Base-by-base conservation (phyloP, 2,329 filamentous ascomycete species). In the Cephalotrichum gorgonifer region DNA sequence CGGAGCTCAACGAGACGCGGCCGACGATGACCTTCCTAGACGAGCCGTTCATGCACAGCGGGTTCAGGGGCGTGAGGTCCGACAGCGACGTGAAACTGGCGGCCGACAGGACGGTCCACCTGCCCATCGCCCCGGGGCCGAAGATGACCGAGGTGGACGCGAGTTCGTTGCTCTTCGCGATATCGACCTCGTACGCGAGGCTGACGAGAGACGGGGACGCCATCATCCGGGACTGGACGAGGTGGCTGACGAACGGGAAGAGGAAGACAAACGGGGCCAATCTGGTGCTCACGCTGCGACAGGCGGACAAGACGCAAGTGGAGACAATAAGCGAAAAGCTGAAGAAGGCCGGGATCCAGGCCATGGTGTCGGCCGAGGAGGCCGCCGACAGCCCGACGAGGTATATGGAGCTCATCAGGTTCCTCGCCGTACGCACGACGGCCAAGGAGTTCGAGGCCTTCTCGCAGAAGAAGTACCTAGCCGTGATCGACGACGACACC, bases 401-500 rank as follows among this genome's bases (percentile, higher is more conserved):
- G 17, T 70, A 72, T 50, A 56, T 67, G 22, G 66, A 68, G 50
- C 60, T 72, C 50, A 57, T 66, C 2, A 54, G 61, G 11, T 56
- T 62, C 20, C 55, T 70, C 5, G 62, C 60, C 2, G 62, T 59
- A 4, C 54, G 71, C 4, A 33, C 30, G 11, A 59, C 60, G 2
- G 61, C 62, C 6, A 63, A 62, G 14, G 65, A 64, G 4, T 57
- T 50, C 17, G 31, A 45, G 17, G 30, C 39, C 26, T 22, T 22
- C 2, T 30, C 62, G 20, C 53, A 56, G 42, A 71, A 70, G 60
- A 60, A 57, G 41, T 73, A 68, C 60, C 65, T 67, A 33, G 70
- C 63, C 1, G 58, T 74, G 1, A 54, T 74, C 1, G 72, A 75
- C 28, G 70, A 74, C 53, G 64, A 68, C 48, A 59, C 72, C 44